Evolutionary conservation across 208 protist species (phyloP), one percentile per base, ranked within the genome.

Genomic region (Wallacemonas sp.): DNA sequence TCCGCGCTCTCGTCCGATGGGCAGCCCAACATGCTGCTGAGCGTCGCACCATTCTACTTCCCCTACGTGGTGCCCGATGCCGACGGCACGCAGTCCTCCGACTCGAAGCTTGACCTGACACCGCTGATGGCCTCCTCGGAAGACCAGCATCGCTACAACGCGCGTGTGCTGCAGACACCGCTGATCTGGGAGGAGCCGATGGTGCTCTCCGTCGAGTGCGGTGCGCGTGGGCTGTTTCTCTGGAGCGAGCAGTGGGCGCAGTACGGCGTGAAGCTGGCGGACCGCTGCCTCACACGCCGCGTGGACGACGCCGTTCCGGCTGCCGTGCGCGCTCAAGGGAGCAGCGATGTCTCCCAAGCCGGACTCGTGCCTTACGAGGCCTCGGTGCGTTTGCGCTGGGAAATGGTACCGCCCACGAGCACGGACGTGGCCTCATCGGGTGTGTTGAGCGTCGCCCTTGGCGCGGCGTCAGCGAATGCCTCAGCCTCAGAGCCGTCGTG

Each of bases 141-240:
- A 61, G 83, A 92, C 46, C 65, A 86, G 39, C 38, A 52, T 1
- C 41, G 72, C 46, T 94, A 84, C 62, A 69, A 92, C 41, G 57
- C 70, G n/a, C 69, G 72, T 5, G 72, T 92, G 63, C 76, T 94
- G 19, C 75, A 84, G 39, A 94, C 88, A 11, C 88, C 88, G 39
- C 76, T 94, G 11, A 88, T 94, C 34, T 94, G 83, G 81, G 85
- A 94, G 29, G 80, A 94, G 64, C 82, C 83, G 0, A 77, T 83
- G 61, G 69, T 74, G 39, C 49, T 94, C 9, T 89, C 84, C 4
- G 61, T 92, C 16, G 88, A 94, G 33, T 87, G 79, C 70, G 82
- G 72, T 1, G 16, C 52, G 11, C 70, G 47, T 3, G 88, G 88
- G 1, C 44, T 87, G 26, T 85, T 80, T 29, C 56, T 90, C 16